Conservation (phyloP, 2,329 filamentous ascomycete species). For the Plectosphaerella cucumerina region DNA sequence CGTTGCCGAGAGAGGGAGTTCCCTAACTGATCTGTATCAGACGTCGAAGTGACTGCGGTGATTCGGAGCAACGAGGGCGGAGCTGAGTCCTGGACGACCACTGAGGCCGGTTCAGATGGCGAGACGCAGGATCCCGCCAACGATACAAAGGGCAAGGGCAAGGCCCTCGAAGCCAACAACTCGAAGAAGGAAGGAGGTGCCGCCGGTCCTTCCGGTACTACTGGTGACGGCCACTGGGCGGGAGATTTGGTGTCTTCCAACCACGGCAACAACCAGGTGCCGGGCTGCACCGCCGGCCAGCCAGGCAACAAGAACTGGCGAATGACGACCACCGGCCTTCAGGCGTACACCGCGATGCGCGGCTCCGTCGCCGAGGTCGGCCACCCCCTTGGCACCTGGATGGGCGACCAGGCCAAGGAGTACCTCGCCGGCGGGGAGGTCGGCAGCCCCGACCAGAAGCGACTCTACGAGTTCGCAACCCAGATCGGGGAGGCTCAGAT, state of each 20-base stretch:
- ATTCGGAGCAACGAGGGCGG: no score
- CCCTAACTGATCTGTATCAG: no score
- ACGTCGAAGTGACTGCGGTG: no score
- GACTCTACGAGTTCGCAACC: not conserved
- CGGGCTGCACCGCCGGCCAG: conserved; percentile 10
- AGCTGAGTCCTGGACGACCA: not conserved
- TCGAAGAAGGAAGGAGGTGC: conserved; percentile 10
- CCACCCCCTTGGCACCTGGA: conserved; percentile 22
- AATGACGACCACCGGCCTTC: conserved; percentile 20
- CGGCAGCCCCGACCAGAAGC: no score
- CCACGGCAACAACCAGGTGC: conserved; percentile 3
- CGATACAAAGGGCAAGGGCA: not conserved
- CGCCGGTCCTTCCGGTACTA: conserved; percentile 6
- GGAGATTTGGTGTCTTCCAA: not conserved
- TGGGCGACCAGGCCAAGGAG: conserved; percentile 10
- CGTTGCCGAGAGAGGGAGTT: no score
- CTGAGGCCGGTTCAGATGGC: not conserved
- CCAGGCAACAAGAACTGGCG: conserved; percentile 12
- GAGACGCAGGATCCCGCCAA: not conserved
- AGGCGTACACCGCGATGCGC: conserved; percentile 28
- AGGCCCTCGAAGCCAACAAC: conserved; percentile 2
- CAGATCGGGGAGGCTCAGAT: conserved; percentile 2
- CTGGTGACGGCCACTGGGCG: no score
- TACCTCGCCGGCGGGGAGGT: not conserved
- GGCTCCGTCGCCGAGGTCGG: conserved; percentile 18